Evolutionary conservation across 1,284 basidiomycete genomes (phyloP), one percentile per base, ranked within the genome.

Genomic region (Rhodotorula sp.): DNA sequence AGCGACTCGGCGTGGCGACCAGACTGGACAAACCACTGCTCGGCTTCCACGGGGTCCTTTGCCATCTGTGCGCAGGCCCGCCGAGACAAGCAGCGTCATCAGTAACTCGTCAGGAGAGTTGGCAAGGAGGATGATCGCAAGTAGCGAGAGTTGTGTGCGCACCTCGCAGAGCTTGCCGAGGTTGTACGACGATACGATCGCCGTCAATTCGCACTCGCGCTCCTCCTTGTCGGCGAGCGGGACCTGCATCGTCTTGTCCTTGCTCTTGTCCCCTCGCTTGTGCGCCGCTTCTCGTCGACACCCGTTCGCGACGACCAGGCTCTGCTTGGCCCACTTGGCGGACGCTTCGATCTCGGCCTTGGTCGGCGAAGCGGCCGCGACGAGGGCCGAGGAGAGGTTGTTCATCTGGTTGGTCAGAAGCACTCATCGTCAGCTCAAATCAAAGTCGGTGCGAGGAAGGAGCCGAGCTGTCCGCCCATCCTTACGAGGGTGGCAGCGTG

Each of bases 151-250:
- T 29, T 20, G 26, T 20, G 26, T 17, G 51, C 70, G 59, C 54
- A 72, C 66, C 67, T 75, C 74, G 46, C 65, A 54, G 53, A 75
- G 57, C 59, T 73, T 73, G 42, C 74, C 74, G n/a, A 74, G 26
- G 55, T 75, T 75, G 66, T 73, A 75, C 1, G 60, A 33, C 61
- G 67, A 54, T 17, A 74, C 72, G 30, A 74, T 68, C 12, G 72
- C 72, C 20, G 69, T 70, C 26, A 71, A 49, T 53, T 73, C 71
- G 72, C 74, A 75, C 57, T 75, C 74, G 12, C 44, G 42, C 49
- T 75, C 74, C 58, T 73, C 74, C 57, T 68, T 54, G 49, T 74
- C 69, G 1, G 46, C 48, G 20, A 72, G 62, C 3, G 71, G 68
- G 1, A 73, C 51, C 18, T 53, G 56, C 33, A 30, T 48, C 8